Evolutionary conservation across 306 rosid species (phyloP).

Genomic region (Cajanus cajan): DNA sequence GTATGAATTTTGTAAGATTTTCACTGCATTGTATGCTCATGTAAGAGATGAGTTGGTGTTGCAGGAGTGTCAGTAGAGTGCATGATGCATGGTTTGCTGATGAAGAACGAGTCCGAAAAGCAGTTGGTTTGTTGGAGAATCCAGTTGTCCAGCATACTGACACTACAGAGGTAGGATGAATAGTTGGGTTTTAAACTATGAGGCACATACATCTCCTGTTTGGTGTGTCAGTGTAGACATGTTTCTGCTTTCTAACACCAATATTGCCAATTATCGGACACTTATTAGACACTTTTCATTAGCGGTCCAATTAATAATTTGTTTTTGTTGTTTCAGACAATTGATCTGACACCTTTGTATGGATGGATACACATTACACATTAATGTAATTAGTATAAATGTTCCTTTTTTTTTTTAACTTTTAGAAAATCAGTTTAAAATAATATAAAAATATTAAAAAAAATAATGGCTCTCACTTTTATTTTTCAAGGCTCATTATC

Average conservation of each 20-base stretch:
- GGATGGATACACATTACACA: not conserved
- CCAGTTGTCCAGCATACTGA: conserved; percentile 40
- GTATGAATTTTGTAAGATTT: not conserved
- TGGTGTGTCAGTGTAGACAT: not conserved
- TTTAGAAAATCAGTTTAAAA: not conserved
- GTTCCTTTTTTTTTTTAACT: not conserved
- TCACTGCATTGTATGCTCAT: not conserved
- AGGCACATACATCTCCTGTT: not conserved
- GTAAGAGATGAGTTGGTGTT: conserved; percentile 22
- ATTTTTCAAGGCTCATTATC: not conserved
- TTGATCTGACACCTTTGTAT: not conserved
- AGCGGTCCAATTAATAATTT: not conserved
- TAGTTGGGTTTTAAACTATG: not conserved
- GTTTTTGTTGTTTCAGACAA: not conserved
- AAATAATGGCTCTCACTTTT: not conserved
- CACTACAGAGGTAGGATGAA: conserved; percentile 46
- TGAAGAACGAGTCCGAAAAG: conserved; percentile 56
- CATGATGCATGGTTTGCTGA: conserved; percentile 87
- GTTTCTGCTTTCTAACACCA: not conserved
- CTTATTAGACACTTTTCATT: not conserved
- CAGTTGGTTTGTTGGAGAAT: conserved; percentile 66
- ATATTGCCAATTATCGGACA: too few species aligned
- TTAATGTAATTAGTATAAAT: not conserved
- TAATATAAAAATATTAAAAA: not conserved
- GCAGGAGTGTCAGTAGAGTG: conserved; percentile 69